These are phyloP conservation scores for Dendrobium officinale DNA, from an alignment of 106 monocot species.

Conservation along the genomic window DNA sequence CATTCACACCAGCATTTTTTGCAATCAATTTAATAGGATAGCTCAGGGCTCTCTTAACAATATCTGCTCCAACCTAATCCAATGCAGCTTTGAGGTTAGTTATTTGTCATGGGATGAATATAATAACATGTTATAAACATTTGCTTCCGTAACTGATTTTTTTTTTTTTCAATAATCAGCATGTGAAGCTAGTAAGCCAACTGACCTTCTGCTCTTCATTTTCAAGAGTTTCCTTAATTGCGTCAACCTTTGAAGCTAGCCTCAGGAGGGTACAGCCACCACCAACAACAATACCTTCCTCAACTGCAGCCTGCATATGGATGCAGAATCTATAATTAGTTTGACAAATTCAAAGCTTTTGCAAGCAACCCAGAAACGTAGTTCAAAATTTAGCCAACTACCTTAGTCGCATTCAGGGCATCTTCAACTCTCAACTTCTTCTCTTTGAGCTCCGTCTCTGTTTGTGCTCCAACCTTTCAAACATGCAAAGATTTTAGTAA, in stretches of 20 bases:
- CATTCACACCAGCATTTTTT: conserved; percentile 77
- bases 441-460: conserved; percentile 72
- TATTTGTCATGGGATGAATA: neutral
- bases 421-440: conserved; percentile 79
- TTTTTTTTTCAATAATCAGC: neutral
- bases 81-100: neutral
- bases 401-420: conserved; percentile 82
- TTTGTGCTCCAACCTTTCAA: conserved; percentile 72
- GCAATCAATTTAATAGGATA: conserved; percentile 73
- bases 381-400: conserved; percentile 1
- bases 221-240: conserved; percentile 62
- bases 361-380: neutral
- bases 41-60: conserved; percentile 58
- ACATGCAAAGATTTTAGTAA: neutral
- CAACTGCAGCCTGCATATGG: conserved; percentile 56
- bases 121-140: neutral
- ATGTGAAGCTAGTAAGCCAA: no score
- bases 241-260: conserved; percentile 58
- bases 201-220: conserved; percentile 73
- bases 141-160: neutral
- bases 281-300: conserved; percentile 81
- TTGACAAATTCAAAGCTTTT: neutral
- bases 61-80: conserved; percentile 58
- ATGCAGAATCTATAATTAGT: neutral
- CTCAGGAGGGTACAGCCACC: conserved; percentile 72